Base-by-base conservation (phyloP, 345 rosid species). In the Ricinus communis region DNA sequence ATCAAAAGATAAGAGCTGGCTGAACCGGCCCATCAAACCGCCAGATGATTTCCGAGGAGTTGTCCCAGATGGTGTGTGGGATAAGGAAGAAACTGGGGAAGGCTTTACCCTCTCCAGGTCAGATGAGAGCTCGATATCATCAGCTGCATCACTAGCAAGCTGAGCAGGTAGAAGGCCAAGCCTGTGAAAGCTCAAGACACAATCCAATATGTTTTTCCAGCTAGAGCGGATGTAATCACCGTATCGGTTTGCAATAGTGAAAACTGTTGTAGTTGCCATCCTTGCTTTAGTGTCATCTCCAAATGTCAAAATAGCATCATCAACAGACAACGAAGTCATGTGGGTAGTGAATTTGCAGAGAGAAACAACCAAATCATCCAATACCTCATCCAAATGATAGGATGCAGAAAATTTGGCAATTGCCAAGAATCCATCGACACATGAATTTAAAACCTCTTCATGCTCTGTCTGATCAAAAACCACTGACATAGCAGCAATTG, bases 401-500 rank as follows among this genome's bases (percentile, higher is more conserved):
- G 71, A 86, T 8, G 90, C 84, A 52, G 93, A 81, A 71, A 90
- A 73, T 80, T 85, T 90, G 63, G 93, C 93, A 71, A 90, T 71
- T 19, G 91, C 87, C 77, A 90, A 69, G 77, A 86, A 85, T 66
- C 93, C 96, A 75, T 86, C 93, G 24, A 80, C 56, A 57, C 96
- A 90, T 71, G 86, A 81, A 67, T 79, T 87, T 40, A 82, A 76
- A 68, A 86, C 82, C 65, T 87, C 89, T 80, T 82, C 93, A 47
- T 82, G 87, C 74, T 87, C 96, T 76, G 83, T 85, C 70, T 86
- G 96, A 75, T 85, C 87, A 80, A 87, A 90, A 72, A 90, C 85
- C 69, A 87, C 96, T 15, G 93, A 85, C 59, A 89, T 85, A 25
- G 96, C 93, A 46, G 91, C 96, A 73, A 87, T 80, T 19, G 85